A percentile compares a stretch with the other conserved stretches of the same genome.
Conservation (phyloP, 768 basidiomycete species). For the Suillus americanus region DNA sequence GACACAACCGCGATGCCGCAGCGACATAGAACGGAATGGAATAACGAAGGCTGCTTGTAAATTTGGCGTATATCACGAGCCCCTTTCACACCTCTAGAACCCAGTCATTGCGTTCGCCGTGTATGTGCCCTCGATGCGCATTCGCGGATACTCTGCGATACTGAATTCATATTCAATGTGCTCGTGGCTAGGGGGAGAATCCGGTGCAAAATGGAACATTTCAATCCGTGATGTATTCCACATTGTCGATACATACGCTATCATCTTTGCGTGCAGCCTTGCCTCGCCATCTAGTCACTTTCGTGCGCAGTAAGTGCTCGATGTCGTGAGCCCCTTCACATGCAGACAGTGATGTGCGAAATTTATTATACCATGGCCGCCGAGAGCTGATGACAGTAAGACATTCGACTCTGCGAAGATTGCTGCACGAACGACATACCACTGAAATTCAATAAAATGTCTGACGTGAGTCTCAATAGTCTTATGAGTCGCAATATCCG, state of each 20-base stretch:
- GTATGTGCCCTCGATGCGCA: no score
- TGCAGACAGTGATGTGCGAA: slow-evolving; percentile 44
- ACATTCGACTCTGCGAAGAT: not conserved
- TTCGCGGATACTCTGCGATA: no score
- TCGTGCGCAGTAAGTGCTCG: slow-evolving; percentile 41
- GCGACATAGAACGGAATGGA: no score
- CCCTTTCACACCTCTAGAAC: no score
- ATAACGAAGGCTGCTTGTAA: no score
- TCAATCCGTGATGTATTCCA: not conserved
- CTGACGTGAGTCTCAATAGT: slow-evolving; percentile 63
- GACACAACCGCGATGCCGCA: no score
- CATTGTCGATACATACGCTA: not conserved
- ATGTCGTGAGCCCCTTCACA: slow-evolving; percentile 48
- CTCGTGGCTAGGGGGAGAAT: no score
- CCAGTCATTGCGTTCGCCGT: no score
- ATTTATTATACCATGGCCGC: slow-evolving; percentile 56
- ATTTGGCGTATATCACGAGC: no score
- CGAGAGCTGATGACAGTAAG: slow-evolving; percentile 37
- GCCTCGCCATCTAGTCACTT: slow-evolving; percentile 54
- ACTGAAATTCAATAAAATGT: slow-evolving; percentile 68
- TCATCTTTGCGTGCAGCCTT: slow-evolving; percentile 14
- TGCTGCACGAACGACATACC: slow-evolving; percentile 38
- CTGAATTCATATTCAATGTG: no score
- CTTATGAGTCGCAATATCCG: slow-evolving; percentile 46
- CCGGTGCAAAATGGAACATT: not conserved